Evolutionary conservation across 2,329 filamentous ascomycete species (phyloP), one percentile per base, ranked within the genome.

Genomic region (Beauveria scarabaeidicola): DNA sequence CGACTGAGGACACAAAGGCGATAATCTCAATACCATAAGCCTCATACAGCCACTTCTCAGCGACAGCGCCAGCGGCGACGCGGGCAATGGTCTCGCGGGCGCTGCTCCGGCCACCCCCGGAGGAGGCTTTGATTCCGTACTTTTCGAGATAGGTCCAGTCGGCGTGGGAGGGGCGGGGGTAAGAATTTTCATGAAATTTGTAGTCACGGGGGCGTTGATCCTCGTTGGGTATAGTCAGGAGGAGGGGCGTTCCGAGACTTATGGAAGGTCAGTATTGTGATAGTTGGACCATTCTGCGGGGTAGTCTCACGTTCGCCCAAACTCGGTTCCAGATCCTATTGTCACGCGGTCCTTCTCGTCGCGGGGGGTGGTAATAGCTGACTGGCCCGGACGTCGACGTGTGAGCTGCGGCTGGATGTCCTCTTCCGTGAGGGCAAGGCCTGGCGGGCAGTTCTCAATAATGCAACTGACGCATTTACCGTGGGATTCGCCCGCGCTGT

Each of bases 111-210:
- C 94, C 93, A 66, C 94, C 93, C 61, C 94, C 93, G 63, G 87
- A 91, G 72, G 85, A 90, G 41, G 94, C 91, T 79, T 95, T 95
- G 66, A 95, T 86, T 60, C 93, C 93, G 73, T 99, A 99, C 78
- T 97, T 97, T 74, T 96, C 90, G 62, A 96, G 81, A 77, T 97
- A 97, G 62, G 94, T 97, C 84, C 89, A 97, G 76, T 97, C 93
- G 62, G 94, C 93, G 75, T 97, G 94, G 71, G 86, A 91, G 40
- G 93, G 94, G 55, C 94, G 84, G 5, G 94, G 94, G 81, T 88
- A 97, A 17, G 21, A 23, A 52, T 52, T 25, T 41, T 52, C 50
- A 25, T 52, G 25, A 48, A n/a, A 84, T 60, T 89, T 89, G 75
- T 97, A 97, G 78, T 99, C 94, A 71, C 90, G 86, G 41, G 92